Evolutionary conservation across 2,329 filamentous ascomycete genomes (phyloP), one percentile per base, ranked within the genome.

Genomic region (Fusarium chaquense): DNA sequence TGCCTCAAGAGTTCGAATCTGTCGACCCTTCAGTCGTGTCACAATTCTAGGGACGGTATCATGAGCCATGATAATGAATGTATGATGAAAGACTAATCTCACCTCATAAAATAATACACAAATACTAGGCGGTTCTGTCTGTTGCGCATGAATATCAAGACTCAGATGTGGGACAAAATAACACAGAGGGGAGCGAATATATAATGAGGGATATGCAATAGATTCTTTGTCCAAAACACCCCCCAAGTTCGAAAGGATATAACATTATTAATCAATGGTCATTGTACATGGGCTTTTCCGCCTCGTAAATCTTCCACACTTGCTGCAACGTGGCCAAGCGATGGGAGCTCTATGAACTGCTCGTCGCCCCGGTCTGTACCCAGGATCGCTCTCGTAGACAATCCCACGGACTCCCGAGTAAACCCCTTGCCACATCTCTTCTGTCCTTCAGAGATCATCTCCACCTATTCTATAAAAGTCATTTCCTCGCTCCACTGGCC

Each of bases 191-290:
- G 51, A 32, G 28, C 28, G 38, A 55, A 61, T 36, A 43, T 58
- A 46, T 30, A 62, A 43, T 71, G 68, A 66, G 65, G 58, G 60
- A 65, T 65, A 69, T 71, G 68, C 60, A 66, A 69, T 69, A 69
- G 61, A 71, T 71, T 71, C 61, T 66, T 71, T 66, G 65, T 69
- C 69, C 69, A 72, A 72, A 72, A 71, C 68, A 71, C 60, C 72
- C 60, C 68, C 65, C 52, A 56, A 69, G 67, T 67, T 71, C 62
- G 72, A 71, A 72, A 71, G 76, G 77, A 78, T 72, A 74, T 74
- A 79, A 75, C 74, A 80, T 79, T 81, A 80, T 79, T 81, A 80
- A 77, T 78, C 77, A 80, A 77, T 69, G 74, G 76, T 80, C 80
- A 79, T 81, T 81, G 80, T 81, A 81, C 80, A 81, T 69, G 74